Percentiles rank a stretch among this genome's conserved stretches.
phyloP scores from a whole-genome alignment of 1,284 basidiomycete species.

The Cryptococcus hybrid region DNA sequence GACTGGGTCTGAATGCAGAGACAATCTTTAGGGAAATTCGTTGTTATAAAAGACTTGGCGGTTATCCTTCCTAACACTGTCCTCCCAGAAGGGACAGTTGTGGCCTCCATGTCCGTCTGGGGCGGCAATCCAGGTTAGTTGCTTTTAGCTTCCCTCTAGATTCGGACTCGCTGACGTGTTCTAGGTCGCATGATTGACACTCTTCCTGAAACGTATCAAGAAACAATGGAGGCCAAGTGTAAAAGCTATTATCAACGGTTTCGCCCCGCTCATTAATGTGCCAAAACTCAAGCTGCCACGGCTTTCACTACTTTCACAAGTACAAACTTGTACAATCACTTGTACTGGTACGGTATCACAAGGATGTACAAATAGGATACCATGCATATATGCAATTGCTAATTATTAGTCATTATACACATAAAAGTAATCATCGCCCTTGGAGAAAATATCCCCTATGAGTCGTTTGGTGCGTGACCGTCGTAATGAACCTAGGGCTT shows the following conservation, averaged over 20 bases:
- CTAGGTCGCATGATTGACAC: constrained; percentile 75
- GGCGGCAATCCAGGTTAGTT: constrained; percentile 79
- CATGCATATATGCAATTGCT: constrained; percentile 2
- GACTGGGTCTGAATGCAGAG: background rate
- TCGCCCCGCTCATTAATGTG: constrained; percentile 39
- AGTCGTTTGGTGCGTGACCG: too few species aligned
- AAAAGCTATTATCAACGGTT: constrained; percentile 75
- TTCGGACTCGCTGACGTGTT: background rate
- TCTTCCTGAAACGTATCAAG: constrained; percentile 85
- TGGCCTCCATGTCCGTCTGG: constrained; percentile 84
- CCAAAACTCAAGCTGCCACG: too few species aligned
- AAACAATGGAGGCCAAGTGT: constrained; percentile 70
- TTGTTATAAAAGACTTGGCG: constrained; percentile 94
- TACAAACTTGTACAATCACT: background rate
- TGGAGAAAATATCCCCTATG: too few species aligned
- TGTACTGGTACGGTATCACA: background rate
- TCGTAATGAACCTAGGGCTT: too few species aligned
- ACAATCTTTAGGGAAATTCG: constrained; percentile 73
- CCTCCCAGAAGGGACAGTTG: constrained; percentile 86
- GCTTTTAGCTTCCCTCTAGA: background rate
- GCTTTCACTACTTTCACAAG: too few species aligned
- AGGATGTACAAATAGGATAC: constrained; percentile 1
- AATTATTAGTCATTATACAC: background rate
- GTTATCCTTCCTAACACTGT: constrained; percentile 74
- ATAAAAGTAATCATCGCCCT: background rate